Percentiles rank a stretch among this genome's conserved stretches.
phyloP scores from a whole-genome alignment of 345 rosid genomes.

The Eucalyptus urophylla region DNA sequence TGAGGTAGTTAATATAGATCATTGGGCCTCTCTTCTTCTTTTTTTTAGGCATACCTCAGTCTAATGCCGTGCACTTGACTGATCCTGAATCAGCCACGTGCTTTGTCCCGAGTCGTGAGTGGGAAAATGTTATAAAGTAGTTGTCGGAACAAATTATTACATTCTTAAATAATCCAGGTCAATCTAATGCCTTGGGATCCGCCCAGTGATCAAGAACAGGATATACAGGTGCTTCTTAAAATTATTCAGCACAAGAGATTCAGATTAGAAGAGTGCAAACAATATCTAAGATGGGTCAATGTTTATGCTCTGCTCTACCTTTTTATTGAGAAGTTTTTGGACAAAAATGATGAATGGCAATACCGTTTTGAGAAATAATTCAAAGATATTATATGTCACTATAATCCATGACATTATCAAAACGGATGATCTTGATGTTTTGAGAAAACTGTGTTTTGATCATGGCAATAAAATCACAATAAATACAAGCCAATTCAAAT shows the following conservation, averaged over 20 bases:
- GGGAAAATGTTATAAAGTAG: neutral
- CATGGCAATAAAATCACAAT: no score
- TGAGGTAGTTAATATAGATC: neutral
- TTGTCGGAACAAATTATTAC: neutral
- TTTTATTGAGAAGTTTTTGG: no score
- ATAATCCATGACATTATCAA: no score
- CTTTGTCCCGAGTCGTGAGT: neutral
- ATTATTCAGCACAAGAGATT: no score
- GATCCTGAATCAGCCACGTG: neutral
- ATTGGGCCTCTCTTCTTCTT: neutral
- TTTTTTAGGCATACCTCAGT: neutral
- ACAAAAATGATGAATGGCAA: no score
- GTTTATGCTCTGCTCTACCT: no score
- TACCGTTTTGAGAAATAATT: no score
- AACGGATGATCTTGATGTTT: no score
- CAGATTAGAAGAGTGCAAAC: neutral
- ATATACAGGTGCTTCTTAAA: neutral
- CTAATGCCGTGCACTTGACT: neutral
- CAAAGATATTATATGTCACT: no score
- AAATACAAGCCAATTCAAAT: no score
- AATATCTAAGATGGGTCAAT: neutral
- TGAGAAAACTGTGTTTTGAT: no score
- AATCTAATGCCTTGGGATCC: neutral
- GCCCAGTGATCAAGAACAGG: neutral
- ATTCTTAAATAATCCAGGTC: neutral